phyloP scores from a whole-genome alignment of 1,139 yeast species.

The Yamadazyma triangularis region DNA sequence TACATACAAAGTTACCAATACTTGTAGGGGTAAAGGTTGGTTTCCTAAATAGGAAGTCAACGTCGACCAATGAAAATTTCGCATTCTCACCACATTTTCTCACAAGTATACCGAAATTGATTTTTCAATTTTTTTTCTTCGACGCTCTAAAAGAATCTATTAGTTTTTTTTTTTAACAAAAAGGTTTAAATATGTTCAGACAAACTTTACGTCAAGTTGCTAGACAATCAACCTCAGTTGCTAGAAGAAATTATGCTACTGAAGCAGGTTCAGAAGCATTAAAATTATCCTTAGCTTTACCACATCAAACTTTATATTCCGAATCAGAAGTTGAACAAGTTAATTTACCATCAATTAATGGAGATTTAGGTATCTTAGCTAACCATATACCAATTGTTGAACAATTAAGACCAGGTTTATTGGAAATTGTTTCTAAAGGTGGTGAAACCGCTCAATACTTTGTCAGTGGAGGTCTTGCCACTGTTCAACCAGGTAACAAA shows the following conservation, averaged over 20 bases:
- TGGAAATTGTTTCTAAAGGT: constrained; percentile 79
- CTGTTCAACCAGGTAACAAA: constrained; percentile 92
- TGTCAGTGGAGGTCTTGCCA: constrained; percentile 96
- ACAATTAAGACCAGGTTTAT: constrained; percentile 94
- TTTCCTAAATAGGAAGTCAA: no score
- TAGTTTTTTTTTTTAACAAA: no score
- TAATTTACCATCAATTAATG: constrained; percentile 92
- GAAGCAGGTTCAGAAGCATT: constrained; percentile 75
- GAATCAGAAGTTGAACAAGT: constrained; percentile 73
- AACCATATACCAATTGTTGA: constrained; percentile 98
- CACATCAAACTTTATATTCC: constrained; percentile 64
- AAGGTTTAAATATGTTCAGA: constrained; percentile 69
- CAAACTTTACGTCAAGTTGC: constrained; percentile 62
- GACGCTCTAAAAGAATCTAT: not conserved
- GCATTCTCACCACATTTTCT: constrained; percentile 8
- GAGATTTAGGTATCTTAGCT: constrained; percentile 96
- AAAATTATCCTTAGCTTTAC: constrained; percentile 87
- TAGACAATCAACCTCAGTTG: constrained; percentile 57
- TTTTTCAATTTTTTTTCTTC: constrained; percentile 1
- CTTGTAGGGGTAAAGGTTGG: no score
- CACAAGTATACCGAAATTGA: not conserved
- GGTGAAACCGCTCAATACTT: constrained; percentile 77
- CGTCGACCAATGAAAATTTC: constrained; percentile 24
- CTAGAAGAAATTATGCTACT: constrained; percentile 86
- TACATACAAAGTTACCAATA: no score